phyloP scores from a whole-genome alignment of 805 yeast genomes.

The Candida awuae region DNA sequence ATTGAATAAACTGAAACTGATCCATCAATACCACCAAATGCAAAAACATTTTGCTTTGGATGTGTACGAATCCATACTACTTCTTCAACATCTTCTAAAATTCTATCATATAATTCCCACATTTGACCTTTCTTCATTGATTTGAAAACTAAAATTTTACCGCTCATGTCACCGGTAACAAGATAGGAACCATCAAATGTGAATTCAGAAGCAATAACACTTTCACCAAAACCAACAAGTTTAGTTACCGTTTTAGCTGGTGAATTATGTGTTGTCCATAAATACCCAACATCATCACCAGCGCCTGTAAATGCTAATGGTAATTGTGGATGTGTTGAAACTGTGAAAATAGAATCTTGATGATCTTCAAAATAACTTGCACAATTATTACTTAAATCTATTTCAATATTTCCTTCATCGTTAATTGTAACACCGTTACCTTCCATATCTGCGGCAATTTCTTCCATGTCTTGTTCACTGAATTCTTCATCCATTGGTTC shows the following conservation, averaged over 20 bases:
- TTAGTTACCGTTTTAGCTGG: conserved; percentile 78
- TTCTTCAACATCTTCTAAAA: conserved; percentile 81
- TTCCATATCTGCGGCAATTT: conserved; percentile 11
- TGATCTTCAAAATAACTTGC: conserved; percentile 85
- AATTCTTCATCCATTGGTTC: conserved; percentile 35
- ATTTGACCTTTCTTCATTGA: conserved; percentile 70
- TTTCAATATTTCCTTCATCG: conserved; percentile 53
- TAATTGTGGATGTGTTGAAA: conserved; percentile 75
- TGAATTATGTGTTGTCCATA: conserved; percentile 87
- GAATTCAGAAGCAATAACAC: conserved; percentile 79
- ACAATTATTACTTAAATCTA: conserved; percentile 87
- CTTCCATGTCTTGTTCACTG: conserved; percentile 31
- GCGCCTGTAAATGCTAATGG: conserved; percentile 92
- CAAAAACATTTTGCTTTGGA: conserved; percentile 69
- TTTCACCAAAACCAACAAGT: conserved; percentile 76
- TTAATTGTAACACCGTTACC: conserved; percentile 17
- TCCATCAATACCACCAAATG: conserved; percentile 89
- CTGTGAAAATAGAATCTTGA: conserved; percentile 74
- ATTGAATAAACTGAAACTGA: conserved; percentile 90
- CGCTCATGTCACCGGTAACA: conserved; percentile 93
- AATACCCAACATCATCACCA: conserved; percentile 80
- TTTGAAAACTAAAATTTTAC: conserved; percentile 67
- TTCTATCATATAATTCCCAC: conserved; percentile 46
- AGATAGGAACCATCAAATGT: conserved; percentile 73
- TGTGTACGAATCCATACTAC: conserved; percentile 77